Base-by-base conservation (phyloP, 352 stramenopile species). In the Phytopythium sindhum region DNA sequence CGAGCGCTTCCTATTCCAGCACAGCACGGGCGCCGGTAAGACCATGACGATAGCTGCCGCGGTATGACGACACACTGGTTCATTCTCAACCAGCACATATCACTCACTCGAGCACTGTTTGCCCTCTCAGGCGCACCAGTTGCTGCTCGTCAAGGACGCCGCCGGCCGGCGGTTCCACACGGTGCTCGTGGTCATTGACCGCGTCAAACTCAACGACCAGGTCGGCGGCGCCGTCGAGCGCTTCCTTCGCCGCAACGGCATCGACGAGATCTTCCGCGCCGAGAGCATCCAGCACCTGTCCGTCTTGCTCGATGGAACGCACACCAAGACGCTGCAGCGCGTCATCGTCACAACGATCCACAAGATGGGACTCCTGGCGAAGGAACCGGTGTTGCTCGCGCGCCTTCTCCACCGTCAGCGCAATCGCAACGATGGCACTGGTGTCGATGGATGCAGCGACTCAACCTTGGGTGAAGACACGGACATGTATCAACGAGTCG, bases 331-430 rank as follows among this genome's bases (percentile, higher is more conserved):
- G 15, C 64, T 52, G 2, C 84, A 91, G 59, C 64, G 79, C 35
- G 80, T 95, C 28, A 86, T 95, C 41, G 84, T 95, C 54, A 90
- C 84, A 17, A 95, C 84, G 12, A 90, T 84, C 23, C 86, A 95
- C 50, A 95, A 95, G 65, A 80, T 95, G 63, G 78, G 77, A 4
- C 64, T 89, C 10, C 68, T 95, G 0, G 78, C 89, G 0, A 80
- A 83, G 67, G 80, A 95, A 51, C 68, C 81, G 6, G 82, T 95
- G 52, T 44, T 89, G 21, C 62, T 93, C 26, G 86, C 84, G 37
- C 83, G 79, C 11, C 64, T 93, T 21, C 68, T 93, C 2, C 80
- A 90, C 53, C 77, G 75, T 42, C n/a, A 77, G 64, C 19, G 72
- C 57, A 62, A 31, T 48, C 50, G 41, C 24, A 31, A 23, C 26